These are phyloP conservation scores for Houttuynia cordata DNA, from an alignment of 164 flowering plant species.

Conservation along the genomic window DNA sequence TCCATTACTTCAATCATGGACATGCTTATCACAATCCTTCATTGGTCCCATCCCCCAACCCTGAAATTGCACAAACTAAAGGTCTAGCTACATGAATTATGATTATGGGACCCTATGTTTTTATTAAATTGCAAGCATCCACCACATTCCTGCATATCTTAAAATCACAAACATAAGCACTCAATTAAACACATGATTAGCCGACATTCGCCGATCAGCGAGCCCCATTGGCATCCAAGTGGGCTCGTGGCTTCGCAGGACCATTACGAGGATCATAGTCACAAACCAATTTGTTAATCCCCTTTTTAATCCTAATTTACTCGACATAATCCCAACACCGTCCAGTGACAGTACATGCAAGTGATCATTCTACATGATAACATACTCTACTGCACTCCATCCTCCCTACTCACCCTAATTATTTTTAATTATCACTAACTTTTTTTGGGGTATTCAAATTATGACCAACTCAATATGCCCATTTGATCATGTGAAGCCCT, in stretches of 20 bases:
- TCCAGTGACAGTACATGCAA: neutral
- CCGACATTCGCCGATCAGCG: neutral
- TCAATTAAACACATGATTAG: neutral
- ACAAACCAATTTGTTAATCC: no score
- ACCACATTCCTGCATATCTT: no score
- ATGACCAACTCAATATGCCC: neutral
- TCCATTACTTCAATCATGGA: no score
- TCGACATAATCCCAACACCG: neutral
- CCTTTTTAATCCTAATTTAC: neutral
- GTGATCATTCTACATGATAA: neutral
- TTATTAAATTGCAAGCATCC: neutral
- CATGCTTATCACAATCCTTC: no score
- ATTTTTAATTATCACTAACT: no score
- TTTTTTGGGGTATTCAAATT: no score
- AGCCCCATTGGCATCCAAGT: neutral
- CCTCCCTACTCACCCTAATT: neutral
- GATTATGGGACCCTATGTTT: neutral
- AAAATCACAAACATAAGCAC: neutral
- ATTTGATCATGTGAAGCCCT: neutral
- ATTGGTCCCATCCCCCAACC: no score
- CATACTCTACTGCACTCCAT: no score
- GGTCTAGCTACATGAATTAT: no score
- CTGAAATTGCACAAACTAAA: no score
- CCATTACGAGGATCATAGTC: neutral
- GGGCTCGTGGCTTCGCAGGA: neutral